Evolutionary conservation across 108 stramenopile genomes (phyloP).

Genomic region (Cyclotella cryptica): DNA sequence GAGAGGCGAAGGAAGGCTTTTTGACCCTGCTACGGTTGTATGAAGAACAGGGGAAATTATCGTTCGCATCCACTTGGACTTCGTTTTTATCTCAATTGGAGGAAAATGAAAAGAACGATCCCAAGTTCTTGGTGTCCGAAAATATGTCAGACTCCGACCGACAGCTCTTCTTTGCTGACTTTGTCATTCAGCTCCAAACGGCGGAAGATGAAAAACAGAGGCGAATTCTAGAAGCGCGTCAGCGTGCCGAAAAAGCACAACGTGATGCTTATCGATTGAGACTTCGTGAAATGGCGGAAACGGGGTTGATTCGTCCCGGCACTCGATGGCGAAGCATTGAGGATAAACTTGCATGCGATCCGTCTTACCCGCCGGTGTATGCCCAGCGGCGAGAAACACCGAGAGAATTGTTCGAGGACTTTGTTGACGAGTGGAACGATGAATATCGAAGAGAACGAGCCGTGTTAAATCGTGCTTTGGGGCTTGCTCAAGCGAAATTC

Average conservation of each 20-base stretch:
- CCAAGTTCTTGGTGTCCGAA: constrained; percentile 61
- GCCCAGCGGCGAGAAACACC: constrained; percentile 76
- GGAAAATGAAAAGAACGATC: constrained; percentile 56
- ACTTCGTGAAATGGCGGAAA: constrained; percentile 55
- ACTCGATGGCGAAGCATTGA: constrained; percentile 71
- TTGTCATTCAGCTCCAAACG: constrained; percentile 74
- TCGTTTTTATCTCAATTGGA: constrained; percentile 63
- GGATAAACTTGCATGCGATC: constrained; percentile 51
- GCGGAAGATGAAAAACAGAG: constrained; percentile 84
- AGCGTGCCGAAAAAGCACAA: constrained; percentile 81
- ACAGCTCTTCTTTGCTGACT: constrained; percentile 81
- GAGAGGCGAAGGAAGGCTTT: constrained; percentile 69
- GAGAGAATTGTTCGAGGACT: constrained; percentile 79
- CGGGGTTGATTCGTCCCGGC: constrained; percentile 64
- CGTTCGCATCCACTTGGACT: constrained; percentile 78
- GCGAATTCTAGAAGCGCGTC: constrained; percentile 75
- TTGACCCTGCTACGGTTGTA: constrained; percentile 63
- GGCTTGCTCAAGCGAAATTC: constrained; percentile 41
- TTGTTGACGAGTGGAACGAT: constrained; percentile 77
- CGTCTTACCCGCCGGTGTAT: constrained; percentile 58
- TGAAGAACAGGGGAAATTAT: constrained; percentile 73
- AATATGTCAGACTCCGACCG: constrained; percentile 70
- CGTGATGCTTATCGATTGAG: constrained; percentile 67
- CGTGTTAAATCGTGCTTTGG: constrained; percentile 53
- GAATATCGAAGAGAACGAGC: constrained; percentile 67